Base-by-base conservation (phyloP, 768 basidiomycete genomes). In the Lentinus tigrinus region DNA sequence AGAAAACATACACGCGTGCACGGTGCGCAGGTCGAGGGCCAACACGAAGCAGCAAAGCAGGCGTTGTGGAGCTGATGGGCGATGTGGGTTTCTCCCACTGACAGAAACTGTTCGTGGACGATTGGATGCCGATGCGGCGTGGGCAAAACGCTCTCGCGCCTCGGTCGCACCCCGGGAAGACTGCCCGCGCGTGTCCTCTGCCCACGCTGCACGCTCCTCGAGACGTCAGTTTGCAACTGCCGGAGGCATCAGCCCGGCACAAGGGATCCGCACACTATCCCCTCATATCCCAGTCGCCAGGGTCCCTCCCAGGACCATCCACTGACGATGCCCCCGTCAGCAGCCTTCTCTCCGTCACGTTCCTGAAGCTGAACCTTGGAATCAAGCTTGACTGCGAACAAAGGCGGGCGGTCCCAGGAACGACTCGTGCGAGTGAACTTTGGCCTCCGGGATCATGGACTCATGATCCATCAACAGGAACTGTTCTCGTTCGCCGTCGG, bases 81-180 rank as follows among this genome's bases (percentile, higher is more conserved):
- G 19, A 40, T 16, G 14, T 4, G 39, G 5, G 26, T 10, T 14
- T 24, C 53, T 36, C 43, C 19, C 43, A 46, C 24, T 38, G 53
- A 54, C 53, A 54, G 53, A 54, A 54, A 43, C 34, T 37, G 53
- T 47, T 43, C 53, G 39, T 46, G 28, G 48, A 37, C 13, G 36
- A 37, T 37, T 49, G 16, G 17, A 14, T 21, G 31, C 17, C n/a
- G 47, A 9, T 17, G 3, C 16, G 8, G 27, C 47, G 5, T 28
- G 31, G 31, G 1, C 11, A 31, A 31, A 31, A 31, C 31, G 11
- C 31, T 6, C 31, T 11, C 31, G 7, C 31, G 31, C n/a, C n/a
- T n/a, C n/a, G n/a, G n/a, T n/a, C n/a, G n/a, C n/a, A n/a, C n/a
- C n/a, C n/a, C n/a, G n/a, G n/a, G n/a, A n/a, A n/a, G n/a, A n/a